Evolutionary conservation across 495 filamentous ascomycete genomes (phyloP).

Genomic region (Penicillium paradoxum): DNA sequence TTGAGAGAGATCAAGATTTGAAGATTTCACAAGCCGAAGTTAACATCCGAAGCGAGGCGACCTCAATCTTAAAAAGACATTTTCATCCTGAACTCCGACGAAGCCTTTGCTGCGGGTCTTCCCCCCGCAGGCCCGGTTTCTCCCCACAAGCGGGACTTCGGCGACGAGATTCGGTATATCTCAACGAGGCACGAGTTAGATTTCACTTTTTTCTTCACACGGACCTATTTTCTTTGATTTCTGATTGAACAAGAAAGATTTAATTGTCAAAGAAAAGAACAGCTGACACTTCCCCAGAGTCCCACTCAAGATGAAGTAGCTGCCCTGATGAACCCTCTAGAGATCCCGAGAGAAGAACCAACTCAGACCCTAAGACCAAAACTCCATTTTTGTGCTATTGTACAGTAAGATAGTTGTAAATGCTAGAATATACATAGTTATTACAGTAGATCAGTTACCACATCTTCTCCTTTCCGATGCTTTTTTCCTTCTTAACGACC

Average conservation of each 20-base stretch:
- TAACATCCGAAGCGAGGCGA: background rate
- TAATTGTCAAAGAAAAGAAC: background rate
- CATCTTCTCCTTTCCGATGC: slow-evolving; percentile 11
- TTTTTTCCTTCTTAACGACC: slow-evolving; percentile 14
- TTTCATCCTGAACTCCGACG: background rate
- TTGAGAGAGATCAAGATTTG: background rate
- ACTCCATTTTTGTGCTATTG: slow-evolving; percentile 9
- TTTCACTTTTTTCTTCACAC: no score
- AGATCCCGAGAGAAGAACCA: background rate
- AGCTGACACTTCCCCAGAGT: background rate
- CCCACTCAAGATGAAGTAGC: background rate
- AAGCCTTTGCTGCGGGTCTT: background rate
- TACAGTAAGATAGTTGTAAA: slow-evolving; percentile 15
- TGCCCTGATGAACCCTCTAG: background rate
- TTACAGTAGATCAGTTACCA: slow-evolving; percentile 18
- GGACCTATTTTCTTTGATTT: background rate
- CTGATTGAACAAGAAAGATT: background rate
- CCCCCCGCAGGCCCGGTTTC: slow-evolving; percentile 10
- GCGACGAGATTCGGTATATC: slow-evolving; percentile 11
- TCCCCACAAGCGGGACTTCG: slow-evolving; percentile 13
- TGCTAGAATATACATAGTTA: slow-evolving; percentile 5
- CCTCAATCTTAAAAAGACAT: background rate
- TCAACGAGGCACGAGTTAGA: background rate
- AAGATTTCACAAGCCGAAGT: background rate
- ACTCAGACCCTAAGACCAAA: background rate